Evolutionary conservation across 2,329 filamentous ascomycete genomes (phyloP), one percentile per base, ranked within the genome.

Genomic region (Diaporthe ampelina): DNA sequence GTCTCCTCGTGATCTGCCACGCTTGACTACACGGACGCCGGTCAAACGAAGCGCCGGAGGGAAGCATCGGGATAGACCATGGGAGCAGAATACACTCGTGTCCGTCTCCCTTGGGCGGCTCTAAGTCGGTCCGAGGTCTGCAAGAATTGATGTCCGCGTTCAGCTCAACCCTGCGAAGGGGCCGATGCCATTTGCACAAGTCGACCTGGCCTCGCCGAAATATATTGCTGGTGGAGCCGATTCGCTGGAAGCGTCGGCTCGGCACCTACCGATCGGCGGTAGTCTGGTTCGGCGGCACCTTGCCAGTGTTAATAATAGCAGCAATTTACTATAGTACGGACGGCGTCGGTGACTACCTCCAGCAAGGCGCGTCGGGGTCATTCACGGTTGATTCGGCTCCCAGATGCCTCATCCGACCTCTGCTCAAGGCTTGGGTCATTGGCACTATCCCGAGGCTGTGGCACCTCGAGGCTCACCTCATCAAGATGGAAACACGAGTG

Each of bases 281-380:
- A 13, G 17, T 19, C 21, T 40, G 32, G 63, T 54, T 54, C 63
- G 48, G 63, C 32, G n/a, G 63, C 45, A 21, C 45, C 45, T 68
- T 68, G 45, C 32, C 63, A 52, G 29, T 26, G 29, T 37, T 68
- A 68, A 68, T 68, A 68, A 68, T 54, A 68, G 63, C 45, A 68
- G 29, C 29, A 68, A 40, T 37, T 19, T 26, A 32, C 29, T 32
- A 7, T 32, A 7, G 29, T 32, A 40, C 17, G 45, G 43, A 26
- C 45, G 48, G 15, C 32, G 7, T 67, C 45, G 63, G 63, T 52
- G 63, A 37, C 13, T n/a, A 17, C 43, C 7, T 24, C 37, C 35
- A 48, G 19, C 37, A 43, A 19, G 58, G n/a, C 9, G 17, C 19
- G 13, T n/a, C 40, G 24, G 59, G 37, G 40, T 3, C 37, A 29